Percentiles rank a stretch among this genome's conserved stretches.
phyloP scores from a whole-genome alignment of 2,329 filamentous ascomycete species.

The Pseudocercospora pini-densiflorae region DNA sequence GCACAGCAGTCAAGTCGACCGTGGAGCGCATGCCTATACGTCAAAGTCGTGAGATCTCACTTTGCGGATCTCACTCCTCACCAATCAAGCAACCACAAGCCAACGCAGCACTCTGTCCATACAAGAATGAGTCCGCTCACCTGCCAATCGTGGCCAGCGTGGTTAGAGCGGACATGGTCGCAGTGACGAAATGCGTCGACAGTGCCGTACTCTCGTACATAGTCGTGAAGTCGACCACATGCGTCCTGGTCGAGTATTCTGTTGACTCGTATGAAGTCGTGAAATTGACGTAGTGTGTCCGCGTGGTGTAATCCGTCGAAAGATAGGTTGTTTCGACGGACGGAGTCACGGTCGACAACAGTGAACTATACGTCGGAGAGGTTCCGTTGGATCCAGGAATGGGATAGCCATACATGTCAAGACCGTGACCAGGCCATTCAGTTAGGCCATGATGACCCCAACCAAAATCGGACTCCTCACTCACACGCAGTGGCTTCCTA shows the following conservation, averaged over 20 bases:
- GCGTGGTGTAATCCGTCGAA: background rate
- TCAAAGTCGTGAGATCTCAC: background rate
- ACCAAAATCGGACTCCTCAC: too few relatives aligned
- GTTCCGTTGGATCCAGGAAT: background rate
- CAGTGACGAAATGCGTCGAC: background rate
- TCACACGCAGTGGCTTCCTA: background rate
- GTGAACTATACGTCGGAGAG: too few relatives aligned
- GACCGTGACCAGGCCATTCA: too few relatives aligned
- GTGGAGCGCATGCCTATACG: background rate
- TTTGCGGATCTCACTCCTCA: too few relatives aligned
- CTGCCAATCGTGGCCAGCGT: background rate
- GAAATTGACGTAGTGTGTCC: background rate
- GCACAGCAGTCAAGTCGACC: background rate
- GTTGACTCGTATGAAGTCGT: background rate
- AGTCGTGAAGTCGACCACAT: background rate
- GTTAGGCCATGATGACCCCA: too few relatives aligned
- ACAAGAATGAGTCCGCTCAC: background rate
- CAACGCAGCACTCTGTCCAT: background rate
- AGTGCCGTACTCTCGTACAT: background rate
- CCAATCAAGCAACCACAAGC: background rate
- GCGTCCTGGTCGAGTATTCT: background rate
- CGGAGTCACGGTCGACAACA: too few relatives aligned
- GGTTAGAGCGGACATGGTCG: background rate
- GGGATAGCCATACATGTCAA: background rate
- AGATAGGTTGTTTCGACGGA: background rate